These are phyloP conservation scores for Silybum marianum DNA, from an alignment of 129 eudicot genomes.

Conservation along the genomic window DNA sequence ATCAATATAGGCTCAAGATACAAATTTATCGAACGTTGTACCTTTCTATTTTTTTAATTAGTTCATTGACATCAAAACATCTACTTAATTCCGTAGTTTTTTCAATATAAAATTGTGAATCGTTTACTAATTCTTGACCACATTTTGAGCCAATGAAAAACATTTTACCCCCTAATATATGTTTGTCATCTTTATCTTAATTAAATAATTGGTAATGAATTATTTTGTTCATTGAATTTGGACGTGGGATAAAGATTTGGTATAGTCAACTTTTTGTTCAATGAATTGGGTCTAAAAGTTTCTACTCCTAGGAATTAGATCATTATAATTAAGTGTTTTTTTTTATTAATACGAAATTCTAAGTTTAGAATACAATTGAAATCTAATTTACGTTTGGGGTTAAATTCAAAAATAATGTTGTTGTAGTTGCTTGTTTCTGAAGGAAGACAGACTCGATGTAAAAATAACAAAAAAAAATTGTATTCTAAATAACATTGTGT, in stretches of 20 bases:
- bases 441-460: too few species aligned
- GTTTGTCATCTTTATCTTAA: too few species aligned
- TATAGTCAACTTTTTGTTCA: not conserved
- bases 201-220: not conserved
- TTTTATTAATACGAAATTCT: too few species aligned
- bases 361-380: too few species aligned
- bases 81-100: not conserved
- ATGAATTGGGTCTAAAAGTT: not conserved
- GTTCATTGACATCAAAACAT: not conserved
- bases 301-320: not conserved
- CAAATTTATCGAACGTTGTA: not conserved
- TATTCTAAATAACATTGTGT: too few species aligned
- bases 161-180: not conserved
- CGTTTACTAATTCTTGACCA: not conserved
- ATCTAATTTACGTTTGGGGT: not conserved
- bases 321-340: too few species aligned
- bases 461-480: too few species aligned
- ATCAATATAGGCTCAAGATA: not conserved
- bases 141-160: not conserved
- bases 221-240: not conserved
- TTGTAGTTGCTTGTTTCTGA: too few species aligned
- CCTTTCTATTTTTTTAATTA: not conserved
- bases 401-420: too few species aligned
- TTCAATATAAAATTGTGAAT: not conserved
- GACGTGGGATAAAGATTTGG: not conserved